Evolutionary conservation across 2,329 filamentous ascomycete species (phyloP), one percentile per base, ranked within the genome.

Genomic region (Raffaelea deltoideospora): DNA sequence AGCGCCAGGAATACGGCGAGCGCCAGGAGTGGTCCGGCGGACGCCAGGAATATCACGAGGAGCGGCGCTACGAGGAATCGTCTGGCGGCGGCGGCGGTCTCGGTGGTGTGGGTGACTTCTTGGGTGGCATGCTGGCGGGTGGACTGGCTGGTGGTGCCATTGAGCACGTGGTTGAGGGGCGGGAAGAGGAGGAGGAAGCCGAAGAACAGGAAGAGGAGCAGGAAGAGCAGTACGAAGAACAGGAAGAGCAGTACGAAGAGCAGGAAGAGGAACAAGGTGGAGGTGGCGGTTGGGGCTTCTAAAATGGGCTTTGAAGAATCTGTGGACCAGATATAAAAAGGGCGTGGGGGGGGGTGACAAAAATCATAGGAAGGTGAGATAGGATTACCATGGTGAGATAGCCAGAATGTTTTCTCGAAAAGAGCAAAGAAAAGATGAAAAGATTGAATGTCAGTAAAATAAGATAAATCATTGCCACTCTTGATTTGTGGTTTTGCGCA

Each of bases 141-240:
- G 28, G 28, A n/a, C n/a, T n/a, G n/a, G n/a, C 27, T 20, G 35
- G 37, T n/a, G 31, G 30, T 5, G 33, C 13, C 35, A 21, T 24
- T 30, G 14, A 22, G 13, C 18, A 23, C 11, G n/a, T n/a, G n/a
- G n/a, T n/a, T n/a, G n/a, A n/a, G n/a, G n/a, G n/a, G n/a, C n/a
- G n/a, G n/a, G n/a, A n/a, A n/a, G n/a, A n/a, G n/a, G n/a, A n/a
- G n/a, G n/a, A 45, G 20, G 38, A 43, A 28, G 48, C 46, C 3
- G 42, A 41, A n/a, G 21, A 37, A 45, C 3, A 43, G n/a, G 45
- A 44, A 11, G 37, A 37, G n/a, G 38, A 38, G 8, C 31, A 37
- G 10, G 23, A 49, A 46, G 46, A 46, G 47, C 50, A 42, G 50
- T 15, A 14, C 26, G 48, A 46, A 43, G 32, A 37, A 35, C 38